Percentiles rank a stretch among this genome's conserved stretches.
Evolutionary conservation across 768 basidiomycete species (phyloP).

Genomic region (Mycena rebaudengoi): DNA sequence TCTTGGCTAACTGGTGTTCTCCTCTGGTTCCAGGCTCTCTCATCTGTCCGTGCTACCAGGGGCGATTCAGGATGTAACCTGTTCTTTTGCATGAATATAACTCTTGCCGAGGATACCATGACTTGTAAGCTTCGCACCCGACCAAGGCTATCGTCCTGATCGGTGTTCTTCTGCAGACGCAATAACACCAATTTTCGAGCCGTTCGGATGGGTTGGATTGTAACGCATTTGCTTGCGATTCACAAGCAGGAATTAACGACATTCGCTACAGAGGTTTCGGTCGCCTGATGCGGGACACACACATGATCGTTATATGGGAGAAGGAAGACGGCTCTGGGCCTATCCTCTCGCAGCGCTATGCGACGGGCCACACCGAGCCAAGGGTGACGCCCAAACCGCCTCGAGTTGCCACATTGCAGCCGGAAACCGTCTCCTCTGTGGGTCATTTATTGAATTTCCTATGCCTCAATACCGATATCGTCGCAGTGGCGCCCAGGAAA

Average conservation of each 20-base stretch:
- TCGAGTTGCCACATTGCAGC: conserved; percentile 51
- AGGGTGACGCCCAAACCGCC: conserved; percentile 51
- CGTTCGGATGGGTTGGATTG: conserved; percentile 65
- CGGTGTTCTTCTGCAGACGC: neutral
- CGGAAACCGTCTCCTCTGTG: conserved; percentile 43
- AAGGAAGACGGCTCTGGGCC: conserved; percentile 58
- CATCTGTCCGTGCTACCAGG: conserved; percentile 3
- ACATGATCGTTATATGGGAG: conserved; percentile 67
- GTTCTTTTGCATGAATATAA: conserved; percentile 25
- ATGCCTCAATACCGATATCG: neutral
- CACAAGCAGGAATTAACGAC: neutral
- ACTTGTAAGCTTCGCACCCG: conserved; percentile 15
- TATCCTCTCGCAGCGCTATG: conserved; percentile 67
- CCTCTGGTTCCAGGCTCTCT: conserved; percentile 18
- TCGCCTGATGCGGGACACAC: conserved; percentile 53
- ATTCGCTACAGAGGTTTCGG: conserved; percentile 59
- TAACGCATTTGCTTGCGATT: conserved; percentile 30
- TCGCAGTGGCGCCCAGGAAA: conserved; percentile 38
- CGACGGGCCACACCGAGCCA: conserved; percentile 57
- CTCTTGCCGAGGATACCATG: conserved; percentile 12
- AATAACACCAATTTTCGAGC: conserved; percentile 29
- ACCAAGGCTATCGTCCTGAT: neutral
- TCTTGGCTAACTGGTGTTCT: conserved; percentile 5
- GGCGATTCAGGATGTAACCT: conserved; percentile 25
- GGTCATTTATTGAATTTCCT: neutral